Evolutionary conservation across 257 asterid genomes (phyloP).

Genomic region (Gardenia jasminoides): DNA sequence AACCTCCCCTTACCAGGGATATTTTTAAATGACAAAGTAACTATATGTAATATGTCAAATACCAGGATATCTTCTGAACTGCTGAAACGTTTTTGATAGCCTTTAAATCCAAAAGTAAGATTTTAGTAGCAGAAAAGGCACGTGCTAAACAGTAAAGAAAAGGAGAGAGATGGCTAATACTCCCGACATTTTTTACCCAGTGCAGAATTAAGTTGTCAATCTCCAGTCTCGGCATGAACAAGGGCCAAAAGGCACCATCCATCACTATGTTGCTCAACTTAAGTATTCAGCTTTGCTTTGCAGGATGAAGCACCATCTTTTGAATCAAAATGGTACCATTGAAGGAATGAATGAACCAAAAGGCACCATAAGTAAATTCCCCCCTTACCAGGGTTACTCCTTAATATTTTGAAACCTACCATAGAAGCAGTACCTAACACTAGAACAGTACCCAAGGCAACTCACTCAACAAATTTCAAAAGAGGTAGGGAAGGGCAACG

Average conservation of each 20-base stretch:
- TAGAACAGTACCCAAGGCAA: conserved; percentile 43
- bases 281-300: conserved; percentile 58
- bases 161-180: conserved; percentile 61
- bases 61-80: conserved; percentile 69
- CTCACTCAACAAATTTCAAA: conserved; percentile 29
- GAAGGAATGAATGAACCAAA: conserved; percentile 29
- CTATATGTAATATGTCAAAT: conserved; percentile 42
- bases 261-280: conserved; percentile 50
- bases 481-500: conserved; percentile 29
- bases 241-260: conserved; percentile 57
- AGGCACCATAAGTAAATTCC: conserved; percentile 32
- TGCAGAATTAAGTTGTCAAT: conserved; percentile 47
- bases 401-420: conserved; percentile 39
- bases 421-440: conserved; percentile 45
- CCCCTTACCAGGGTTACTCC: conserved; percentile 50
- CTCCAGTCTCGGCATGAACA: conserved; percentile 64
- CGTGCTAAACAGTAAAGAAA: conserved; percentile 50
- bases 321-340: conserved; percentile 33
- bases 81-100: conserved; percentile 75
- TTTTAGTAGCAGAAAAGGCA: conserved; percentile 61
- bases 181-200: conserved; percentile 72
- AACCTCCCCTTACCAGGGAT: conserved; percentile 99
- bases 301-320: conserved; percentile 50
- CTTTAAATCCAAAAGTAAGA: conserved; percentile 71
- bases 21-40: conserved; percentile 35